Percentiles rank a stretch among this genome's conserved stretches.
Conservation (phyloP, 148 eudicot species). For the Rhododendron kiyosumense region DNA sequence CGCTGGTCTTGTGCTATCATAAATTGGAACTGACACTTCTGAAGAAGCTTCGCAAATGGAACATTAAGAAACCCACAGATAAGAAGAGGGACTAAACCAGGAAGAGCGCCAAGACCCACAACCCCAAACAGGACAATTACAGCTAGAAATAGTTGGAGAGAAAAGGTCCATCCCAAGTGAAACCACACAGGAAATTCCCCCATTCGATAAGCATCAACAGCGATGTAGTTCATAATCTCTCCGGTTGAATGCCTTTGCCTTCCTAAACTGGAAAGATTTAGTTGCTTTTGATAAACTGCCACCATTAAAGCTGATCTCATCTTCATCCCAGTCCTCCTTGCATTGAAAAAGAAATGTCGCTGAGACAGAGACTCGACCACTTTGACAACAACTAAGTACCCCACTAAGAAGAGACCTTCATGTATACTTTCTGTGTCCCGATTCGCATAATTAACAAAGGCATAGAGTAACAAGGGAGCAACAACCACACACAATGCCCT, state of each 20-base stretch:
- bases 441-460: constrained; percentile 43
- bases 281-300: constrained; percentile 57
- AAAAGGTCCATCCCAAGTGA: constrained; percentile 34
- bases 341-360: constrained; percentile 51
- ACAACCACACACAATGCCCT: constrained; percentile 31
- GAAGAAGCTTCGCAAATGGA: constrained; percentile 38
- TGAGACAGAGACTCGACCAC: constrained; percentile 49
- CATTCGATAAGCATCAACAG: constrained; percentile 69
- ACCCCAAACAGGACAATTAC: constrained; percentile 30
- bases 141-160: constrained; percentile 35
- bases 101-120: constrained; percentile 48
- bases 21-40: constrained; percentile 39
- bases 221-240: constrained; percentile 54
- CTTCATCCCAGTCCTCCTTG: constrained; percentile 54
- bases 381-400: constrained; percentile 38
- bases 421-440: constrained; percentile 8
- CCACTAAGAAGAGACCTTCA: constrained; percentile 38
- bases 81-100: constrained; percentile 46
- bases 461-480: constrained; percentile 55
- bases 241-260: constrained; percentile 53
- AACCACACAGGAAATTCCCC: constrained; percentile 57
- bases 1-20: constrained; percentile 59
- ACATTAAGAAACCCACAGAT: constrained; percentile 41
- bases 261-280: constrained; percentile 49
- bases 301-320: constrained; percentile 66